Evolutionary conservation across 345 rosid species (phyloP).

Genomic region (Conringia planisiliqua): DNA sequence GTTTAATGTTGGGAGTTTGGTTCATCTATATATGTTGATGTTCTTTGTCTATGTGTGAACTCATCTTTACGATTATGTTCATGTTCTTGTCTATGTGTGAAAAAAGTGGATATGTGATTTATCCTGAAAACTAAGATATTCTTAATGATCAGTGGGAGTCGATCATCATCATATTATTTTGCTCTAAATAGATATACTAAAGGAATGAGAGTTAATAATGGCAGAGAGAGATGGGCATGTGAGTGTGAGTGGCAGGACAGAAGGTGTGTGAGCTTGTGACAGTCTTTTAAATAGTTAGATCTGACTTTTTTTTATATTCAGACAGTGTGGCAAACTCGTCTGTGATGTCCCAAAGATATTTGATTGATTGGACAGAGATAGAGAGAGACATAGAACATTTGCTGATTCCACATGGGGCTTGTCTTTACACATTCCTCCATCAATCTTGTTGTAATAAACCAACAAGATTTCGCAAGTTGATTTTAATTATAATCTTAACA

Average conservation of each 20-base stretch:
- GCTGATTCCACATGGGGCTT: slow-evolving; percentile 32
- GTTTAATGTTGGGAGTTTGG: neutral
- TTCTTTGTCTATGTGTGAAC: no score
- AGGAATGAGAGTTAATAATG: neutral
- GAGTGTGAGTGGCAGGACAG: slow-evolving; percentile 28
- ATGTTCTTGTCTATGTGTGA: no score
- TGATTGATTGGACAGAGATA: slow-evolving; percentile 32
- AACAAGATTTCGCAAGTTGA: neutral
- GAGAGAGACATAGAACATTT: slow-evolving; percentile 27
- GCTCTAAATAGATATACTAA: slow-evolving; percentile 13
- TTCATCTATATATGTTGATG: no score
- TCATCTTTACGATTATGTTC: no score
- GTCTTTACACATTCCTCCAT: slow-evolving; percentile 22
- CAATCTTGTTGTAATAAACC: slow-evolving; percentile 17
- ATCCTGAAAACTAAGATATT: neutral
- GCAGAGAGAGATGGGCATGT: slow-evolving; percentile 27
- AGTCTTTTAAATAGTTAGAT: slow-evolving; percentile 18
- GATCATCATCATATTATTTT: neutral
- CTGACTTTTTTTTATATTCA: slow-evolving; percentile 27
- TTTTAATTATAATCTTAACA: slow-evolving; percentile 1
- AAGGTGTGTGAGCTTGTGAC: slow-evolving; percentile 37
- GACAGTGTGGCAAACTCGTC: slow-evolving; percentile 35
- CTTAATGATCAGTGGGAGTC: neutral
- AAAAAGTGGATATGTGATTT: neutral
- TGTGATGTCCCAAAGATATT: slow-evolving; percentile 15